These are phyloP conservation scores for Tricholoma sp. DNA, from an alignment of 768 basidiomycete genomes.

Conservation along the genomic window DNA sequence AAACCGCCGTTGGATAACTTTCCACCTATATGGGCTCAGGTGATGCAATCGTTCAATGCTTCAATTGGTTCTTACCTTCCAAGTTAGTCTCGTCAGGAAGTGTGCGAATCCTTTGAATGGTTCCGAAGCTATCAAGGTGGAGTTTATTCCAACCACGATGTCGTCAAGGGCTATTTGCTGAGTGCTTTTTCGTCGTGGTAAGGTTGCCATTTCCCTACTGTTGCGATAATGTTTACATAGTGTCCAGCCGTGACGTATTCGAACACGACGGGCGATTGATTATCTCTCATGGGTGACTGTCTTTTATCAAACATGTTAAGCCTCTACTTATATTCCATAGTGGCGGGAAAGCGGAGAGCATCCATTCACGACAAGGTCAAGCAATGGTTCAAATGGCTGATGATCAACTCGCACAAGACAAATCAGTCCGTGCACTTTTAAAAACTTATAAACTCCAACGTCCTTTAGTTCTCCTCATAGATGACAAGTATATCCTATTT, in stretches of 20 bases:
- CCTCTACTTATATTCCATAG: slow-evolving; percentile 4
- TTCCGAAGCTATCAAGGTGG: slow-evolving; percentile 77
- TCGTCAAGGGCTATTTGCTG: slow-evolving; percentile 72
- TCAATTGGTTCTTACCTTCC: slow-evolving; percentile 4
- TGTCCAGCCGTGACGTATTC: slow-evolving; percentile 62
- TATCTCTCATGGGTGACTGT: slow-evolving; percentile 77
- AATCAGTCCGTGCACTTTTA: slow-evolving; percentile 65
- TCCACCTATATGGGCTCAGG: slow-evolving; percentile 43
- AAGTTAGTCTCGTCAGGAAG: slow-evolving; percentile 70
- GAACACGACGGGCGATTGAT: slow-evolving; percentile 62
- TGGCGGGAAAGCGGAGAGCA: slow-evolving; percentile 64
- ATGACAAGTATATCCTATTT: slow-evolving; percentile 69
- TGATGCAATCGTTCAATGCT: slow-evolving; percentile 12
- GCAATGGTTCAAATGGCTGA: slow-evolving; percentile 38
- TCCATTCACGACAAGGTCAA: slow-evolving; percentile 39
- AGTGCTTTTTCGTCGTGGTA: slow-evolving; percentile 67
- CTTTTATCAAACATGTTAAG: not conserved
- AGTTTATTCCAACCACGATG: slow-evolving; percentile 58
- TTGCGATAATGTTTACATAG: not conserved
- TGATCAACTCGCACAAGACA: slow-evolving; percentile 66
- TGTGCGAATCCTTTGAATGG: slow-evolving; percentile 75
- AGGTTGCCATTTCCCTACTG: slow-evolving; percentile 10
- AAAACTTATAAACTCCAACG: slow-evolving; percentile 47
- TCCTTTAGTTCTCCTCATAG: slow-evolving; percentile 67
- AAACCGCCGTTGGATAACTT: slow-evolving; percentile 21